Evolutionary conservation across 2,329 filamentous ascomycete genomes (phyloP), one percentile per base, ranked within the genome.

Genomic region (Arthrobotrys entomopaga): DNA sequence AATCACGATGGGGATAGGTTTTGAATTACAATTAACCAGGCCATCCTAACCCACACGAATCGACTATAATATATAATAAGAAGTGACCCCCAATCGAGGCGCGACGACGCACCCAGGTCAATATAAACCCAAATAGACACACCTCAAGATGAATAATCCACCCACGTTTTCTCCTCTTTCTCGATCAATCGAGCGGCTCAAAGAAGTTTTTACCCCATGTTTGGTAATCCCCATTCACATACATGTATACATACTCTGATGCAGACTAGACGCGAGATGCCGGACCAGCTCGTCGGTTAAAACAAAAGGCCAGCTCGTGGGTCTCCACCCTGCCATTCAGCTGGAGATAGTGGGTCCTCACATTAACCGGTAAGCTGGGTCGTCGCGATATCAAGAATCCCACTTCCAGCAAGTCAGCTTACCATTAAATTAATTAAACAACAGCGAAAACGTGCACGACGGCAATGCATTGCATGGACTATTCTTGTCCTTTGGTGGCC

Each of bases 351-450:
- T 74, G 69, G 70, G 52, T 19, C 61, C 26, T 24, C 24, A 54
- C 52, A 56, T 70, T 67, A 74, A n/a, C 70, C 63, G 70, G 63
- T 59, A 53, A 74, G 57, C 10, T 29, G 43, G 19, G 46, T 7
- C 43, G n/a, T n/a, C n/a, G n/a, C n/a, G 26, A 61, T 19, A 22
- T 60, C 34, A 34, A 13, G 59, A 64, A 38, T 54, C 63, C 54
- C 63, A 63, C 40, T 50, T 20, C 46, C 34, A 16, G 46, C 52
- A 49, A 53, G 64, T 63, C 65, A 67, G 63, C 70, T 74, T 63
- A 74, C 63, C 63, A n/a, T 19, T 46, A 6, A 46, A 56, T n/a
- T n/a, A 7, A 11, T 34, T 19, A 42, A 20, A 15, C 34, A 19
- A 52, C 2, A 10, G 43, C 15, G n/a, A 40, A 52, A 26, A 50